phyloP scores from a whole-genome alignment of 1,139 yeast genomes.

The Geotrichum macrosporum region DNA sequence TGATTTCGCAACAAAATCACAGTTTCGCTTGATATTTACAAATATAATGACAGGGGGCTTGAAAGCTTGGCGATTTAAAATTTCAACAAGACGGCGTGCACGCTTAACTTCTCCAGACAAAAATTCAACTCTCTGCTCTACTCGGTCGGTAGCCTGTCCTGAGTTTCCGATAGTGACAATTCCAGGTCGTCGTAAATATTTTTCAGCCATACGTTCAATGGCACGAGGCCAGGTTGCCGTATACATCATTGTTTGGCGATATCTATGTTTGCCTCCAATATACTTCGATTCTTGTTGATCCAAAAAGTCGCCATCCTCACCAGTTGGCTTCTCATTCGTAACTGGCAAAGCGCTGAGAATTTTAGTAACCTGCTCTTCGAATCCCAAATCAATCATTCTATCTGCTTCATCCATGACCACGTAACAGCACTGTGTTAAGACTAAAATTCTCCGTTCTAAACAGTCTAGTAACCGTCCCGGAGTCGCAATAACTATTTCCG shows the following conservation, averaged over 20 bases:
- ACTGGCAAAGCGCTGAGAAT: constrained; percentile 51
- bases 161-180: constrained; percentile 62
- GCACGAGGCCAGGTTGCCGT: constrained; percentile 87
- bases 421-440: constrained; percentile 58
- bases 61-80: constrained; percentile 38
- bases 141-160: constrained; percentile 58
- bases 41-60: constrained; percentile 66
- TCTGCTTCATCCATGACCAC: constrained; percentile 91
- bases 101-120: constrained; percentile 41
- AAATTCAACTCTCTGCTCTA: constrained; percentile 64
- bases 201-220: constrained; percentile 60
- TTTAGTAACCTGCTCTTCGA: constrained; percentile 69
- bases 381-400: constrained; percentile 91
- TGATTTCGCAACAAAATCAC: constrained; percentile 58
- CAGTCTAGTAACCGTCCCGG: constrained; percentile 88
- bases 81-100: constrained; percentile 38
- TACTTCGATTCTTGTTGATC: constrained; percentile 21
- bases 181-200: constrained; percentile 57
- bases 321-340: constrained; percentile 32
- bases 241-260: constrained; percentile 73
- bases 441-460: constrained; percentile 60
- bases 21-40: constrained; percentile 69
- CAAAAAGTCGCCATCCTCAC: constrained; percentile 3
- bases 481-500: constrained; percentile 83
- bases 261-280: constrained; percentile 25